Conservation (phyloP, 2,329 filamentous ascomycete genomes). For the Myriosclerotinia curreyana region DNA sequence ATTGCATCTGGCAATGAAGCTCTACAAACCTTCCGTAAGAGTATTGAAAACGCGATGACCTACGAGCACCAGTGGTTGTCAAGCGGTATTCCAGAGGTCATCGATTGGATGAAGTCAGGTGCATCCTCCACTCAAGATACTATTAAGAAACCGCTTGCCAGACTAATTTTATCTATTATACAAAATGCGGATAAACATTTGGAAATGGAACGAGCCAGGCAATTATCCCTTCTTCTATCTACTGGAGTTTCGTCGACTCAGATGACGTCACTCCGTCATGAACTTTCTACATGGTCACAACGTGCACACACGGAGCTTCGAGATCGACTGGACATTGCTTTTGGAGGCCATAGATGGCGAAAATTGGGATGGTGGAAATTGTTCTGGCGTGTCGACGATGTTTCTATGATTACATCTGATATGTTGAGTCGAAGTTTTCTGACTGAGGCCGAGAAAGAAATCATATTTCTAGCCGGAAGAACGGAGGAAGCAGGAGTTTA, state of each 20-base stretch:
- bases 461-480: conserved; percentile 79
- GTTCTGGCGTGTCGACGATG: conserved; percentile 91
- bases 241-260: conserved; percentile 39
- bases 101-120: conserved; percentile 60
- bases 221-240: conserved; percentile 38
- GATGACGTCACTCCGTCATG: conserved; percentile 51
- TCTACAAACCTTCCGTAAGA: conserved; percentile 64
- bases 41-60: conserved; percentile 63
- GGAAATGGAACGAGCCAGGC: conserved; percentile 46
- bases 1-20: conserved; percentile 59
- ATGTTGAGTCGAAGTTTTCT: conserved; percentile 77
- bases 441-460: conserved; percentile 69
- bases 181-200: conserved; percentile 52
- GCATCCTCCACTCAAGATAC: conserved; percentile 43
- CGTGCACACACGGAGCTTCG: conserved; percentile 79
- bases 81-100: conserved; percentile 64
- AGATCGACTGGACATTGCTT: conserved; percentile 72
- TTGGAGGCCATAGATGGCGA: conserved; percentile 72
- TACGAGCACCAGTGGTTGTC: conserved; percentile 73
- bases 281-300: conserved; percentile 72
- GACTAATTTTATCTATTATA: conserved; percentile 66
- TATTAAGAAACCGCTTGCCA: conserved; percentile 64
- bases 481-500: conserved; percentile 62
- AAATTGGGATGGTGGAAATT: conserved; percentile 91
- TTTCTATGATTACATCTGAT: conserved; percentile 76